Percentiles rank a stretch among this genome's conserved stretches.
Evolutionary conservation across 23 red algal genomes (phyloP).

Genomic region (Porphyridium purpureum): DNA sequence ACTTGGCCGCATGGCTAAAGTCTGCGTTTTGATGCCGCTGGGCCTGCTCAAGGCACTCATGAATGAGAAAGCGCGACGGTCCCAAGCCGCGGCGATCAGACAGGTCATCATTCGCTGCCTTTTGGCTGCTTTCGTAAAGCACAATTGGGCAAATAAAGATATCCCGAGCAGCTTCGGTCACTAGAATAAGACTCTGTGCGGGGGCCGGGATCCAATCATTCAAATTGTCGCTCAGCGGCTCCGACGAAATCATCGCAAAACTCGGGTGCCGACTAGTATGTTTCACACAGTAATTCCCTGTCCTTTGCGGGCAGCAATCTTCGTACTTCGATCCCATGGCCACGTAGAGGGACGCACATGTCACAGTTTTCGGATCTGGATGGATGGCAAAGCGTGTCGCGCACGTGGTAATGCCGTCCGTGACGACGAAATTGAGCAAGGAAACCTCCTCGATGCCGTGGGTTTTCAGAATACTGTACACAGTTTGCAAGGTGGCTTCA

Average conservation of each 20-base stretch:
- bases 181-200: no score
- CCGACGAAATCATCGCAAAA: conserved; percentile 55
- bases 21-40: no score
- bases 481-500: conserved; percentile 34
- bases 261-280: conserved; percentile 38
- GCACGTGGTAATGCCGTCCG: conserved; percentile 39
- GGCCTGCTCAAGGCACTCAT: no score
- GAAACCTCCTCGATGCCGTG: conserved; percentile 33
- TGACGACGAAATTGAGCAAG: conserved; percentile 73
- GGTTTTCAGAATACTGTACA: conserved; percentile 4
- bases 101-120: no score
- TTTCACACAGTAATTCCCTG: conserved; percentile 42
- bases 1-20: no score
- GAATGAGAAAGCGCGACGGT: no score
- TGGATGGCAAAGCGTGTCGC: conserved; percentile 47
- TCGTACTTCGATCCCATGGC: no score
- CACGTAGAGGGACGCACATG: conserved; percentile 53
- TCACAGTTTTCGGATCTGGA: conserved; percentile 15
- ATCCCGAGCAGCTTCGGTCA: no score
- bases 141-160: no score
- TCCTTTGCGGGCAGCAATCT: not conserved
- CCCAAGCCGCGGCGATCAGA: no score
- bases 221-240: conserved; percentile 54
- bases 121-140: no score
- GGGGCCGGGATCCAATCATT: conserved; percentile 59